Conservation (phyloP, 768 basidiomycete genomes). For the Suillus occidentalis region DNA sequence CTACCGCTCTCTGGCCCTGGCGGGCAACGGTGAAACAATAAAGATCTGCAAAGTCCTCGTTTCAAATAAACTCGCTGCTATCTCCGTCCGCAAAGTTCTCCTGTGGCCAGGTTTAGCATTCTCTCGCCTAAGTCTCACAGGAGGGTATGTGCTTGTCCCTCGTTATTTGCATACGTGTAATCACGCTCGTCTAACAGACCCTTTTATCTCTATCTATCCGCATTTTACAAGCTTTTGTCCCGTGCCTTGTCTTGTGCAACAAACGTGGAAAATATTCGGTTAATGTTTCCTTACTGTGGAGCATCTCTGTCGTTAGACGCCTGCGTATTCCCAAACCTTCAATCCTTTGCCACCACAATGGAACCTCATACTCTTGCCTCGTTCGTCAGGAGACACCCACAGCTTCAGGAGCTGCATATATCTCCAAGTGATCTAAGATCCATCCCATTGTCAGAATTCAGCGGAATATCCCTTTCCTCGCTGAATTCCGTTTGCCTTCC, state of each 20-base stretch:
- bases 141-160: background rate
- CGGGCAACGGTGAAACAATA: background rate
- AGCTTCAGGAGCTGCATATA: slow-evolving; percentile 4
- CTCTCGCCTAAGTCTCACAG: background rate
- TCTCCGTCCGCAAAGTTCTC: slow-evolving; percentile 4
- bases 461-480: slow-evolving; percentile 2
- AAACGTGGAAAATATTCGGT: background rate
- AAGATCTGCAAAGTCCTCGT: slow-evolving; percentile 6
- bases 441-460: background rate
- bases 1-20: slow-evolving; percentile 5
- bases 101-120: slow-evolving; percentile 5
- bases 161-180: background rate
- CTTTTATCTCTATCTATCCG: slow-evolving; percentile 8
- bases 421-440: background rate
- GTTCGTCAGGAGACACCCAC: slow-evolving; percentile 8
- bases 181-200: background rate
- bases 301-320: background rate
- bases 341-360: slow-evolving; percentile 4
- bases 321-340: slow-evolving; percentile 7
- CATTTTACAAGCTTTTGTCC: slow-evolving; percentile 3
- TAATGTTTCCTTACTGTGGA: slow-evolving; percentile 9
- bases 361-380: slow-evolving; percentile 2
- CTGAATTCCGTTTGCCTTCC: slow-evolving; percentile 2
- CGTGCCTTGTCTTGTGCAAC: background rate
- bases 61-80: slow-evolving; percentile 10